phyloP scores from a whole-genome alignment of 192 early-diverging fungal species.

The Nowakowskiella sp. region DNA sequence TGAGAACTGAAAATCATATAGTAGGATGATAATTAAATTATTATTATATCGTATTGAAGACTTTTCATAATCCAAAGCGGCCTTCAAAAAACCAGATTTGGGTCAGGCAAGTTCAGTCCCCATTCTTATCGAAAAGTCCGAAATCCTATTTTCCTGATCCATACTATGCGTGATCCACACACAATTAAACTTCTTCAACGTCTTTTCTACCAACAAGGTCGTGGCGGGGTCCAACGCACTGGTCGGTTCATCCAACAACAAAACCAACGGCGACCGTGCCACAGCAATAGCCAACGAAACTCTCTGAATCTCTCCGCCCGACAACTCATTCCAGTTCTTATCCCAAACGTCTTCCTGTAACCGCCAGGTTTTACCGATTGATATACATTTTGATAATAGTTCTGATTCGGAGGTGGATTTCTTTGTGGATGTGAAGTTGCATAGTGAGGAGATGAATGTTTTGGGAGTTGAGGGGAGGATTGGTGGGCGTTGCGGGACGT shows the following conservation, averaged over 20 bases:
- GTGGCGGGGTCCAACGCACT: conserved; percentile 72
- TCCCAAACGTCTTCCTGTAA: conserved; percentile 61
- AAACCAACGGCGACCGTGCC: conserved; percentile 61
- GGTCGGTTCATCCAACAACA: conserved; percentile 84
- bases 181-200: conserved; percentile 54
- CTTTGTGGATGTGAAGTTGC: conserved; percentile 41
- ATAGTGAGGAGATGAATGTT: conserved; percentile 55
- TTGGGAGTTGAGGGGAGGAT: conserved; percentile 63
- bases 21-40: no score
- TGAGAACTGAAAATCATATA: no score
- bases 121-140: no score
- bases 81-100: no score
- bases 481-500: conserved; percentile 77
- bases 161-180: conserved; percentile 78
- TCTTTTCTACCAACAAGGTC: conserved; percentile 60
- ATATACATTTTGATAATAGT: conserved; percentile 1
- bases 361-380: conserved; percentile 61
- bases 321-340: conserved; percentile 66
- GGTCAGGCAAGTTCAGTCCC: no score
- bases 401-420: neutral
- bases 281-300: conserved; percentile 72
- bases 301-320: conserved; percentile 82
- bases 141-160: no score
- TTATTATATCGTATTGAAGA: no score
- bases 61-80: no score